A percentile compares a stretch with the other conserved stretches of the same genome.
Conservation (phyloP, 257 asterid genomes). For the Solanum rostratum region DNA sequence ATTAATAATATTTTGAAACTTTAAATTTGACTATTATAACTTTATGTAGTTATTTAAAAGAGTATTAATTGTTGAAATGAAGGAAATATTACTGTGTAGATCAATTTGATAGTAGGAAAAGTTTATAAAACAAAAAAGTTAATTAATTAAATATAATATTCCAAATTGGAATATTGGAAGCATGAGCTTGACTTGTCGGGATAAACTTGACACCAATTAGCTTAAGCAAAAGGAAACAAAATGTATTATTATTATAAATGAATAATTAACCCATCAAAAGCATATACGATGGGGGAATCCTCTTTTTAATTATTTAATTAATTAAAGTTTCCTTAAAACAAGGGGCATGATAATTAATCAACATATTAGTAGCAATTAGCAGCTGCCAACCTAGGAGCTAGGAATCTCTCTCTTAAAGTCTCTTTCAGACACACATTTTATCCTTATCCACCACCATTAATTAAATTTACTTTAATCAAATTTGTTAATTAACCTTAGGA, state of each 20-base stretch:
- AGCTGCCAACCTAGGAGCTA: conserved; percentile 1
- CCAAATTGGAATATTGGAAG: conserved; percentile 48
- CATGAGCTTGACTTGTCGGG: conserved; percentile 37
- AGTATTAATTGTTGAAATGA: too few relatives aligned
- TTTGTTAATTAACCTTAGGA: background rate
- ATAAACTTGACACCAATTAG: conserved; percentile 33
- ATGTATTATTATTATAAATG: conserved; percentile 6
- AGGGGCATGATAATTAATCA: background rate
- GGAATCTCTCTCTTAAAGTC: background rate
- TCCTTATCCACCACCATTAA: conserved; percentile 19
- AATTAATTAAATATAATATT: background rate
- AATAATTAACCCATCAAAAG: conserved; percentile 21
- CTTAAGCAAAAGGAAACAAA: conserved; percentile 10
- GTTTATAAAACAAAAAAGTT: background rate
- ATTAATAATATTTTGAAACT: too few relatives aligned
- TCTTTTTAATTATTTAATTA: background rate
- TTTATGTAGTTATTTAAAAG: too few relatives aligned
- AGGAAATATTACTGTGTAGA: background rate
- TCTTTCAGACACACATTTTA: background rate
- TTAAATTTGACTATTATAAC: too few relatives aligned
- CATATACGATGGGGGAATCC: conserved; percentile 18
- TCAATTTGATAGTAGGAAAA: background rate
- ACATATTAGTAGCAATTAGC: background rate
- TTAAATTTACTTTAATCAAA: background rate
- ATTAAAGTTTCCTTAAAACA: background rate